Percentiles rank a stretch among this genome's conserved stretches.
Conservation (phyloP, 192 early-diverging fungal genomes). For the Mortierella claussenii region DNA sequence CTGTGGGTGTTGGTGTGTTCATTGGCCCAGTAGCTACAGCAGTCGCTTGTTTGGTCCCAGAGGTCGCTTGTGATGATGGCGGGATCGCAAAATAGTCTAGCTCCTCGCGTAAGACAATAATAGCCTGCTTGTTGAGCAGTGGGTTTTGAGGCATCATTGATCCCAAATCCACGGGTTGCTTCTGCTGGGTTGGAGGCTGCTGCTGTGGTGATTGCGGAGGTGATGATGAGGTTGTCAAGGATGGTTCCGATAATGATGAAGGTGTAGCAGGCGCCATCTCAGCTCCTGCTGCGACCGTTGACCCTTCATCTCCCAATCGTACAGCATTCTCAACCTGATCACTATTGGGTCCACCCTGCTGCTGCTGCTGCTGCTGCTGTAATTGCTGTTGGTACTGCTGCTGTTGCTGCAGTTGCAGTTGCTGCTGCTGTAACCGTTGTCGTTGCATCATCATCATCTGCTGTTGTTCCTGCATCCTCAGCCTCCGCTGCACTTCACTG, state of each 20-base stretch:
- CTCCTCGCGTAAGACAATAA: conserved; percentile 83
- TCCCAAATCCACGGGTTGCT: conserved; percentile 8
- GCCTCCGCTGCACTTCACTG: conserved; percentile 28
- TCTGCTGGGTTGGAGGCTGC: no score
- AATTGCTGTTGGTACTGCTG: conserved; percentile 14
- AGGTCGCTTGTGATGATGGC: conserved; percentile 27
- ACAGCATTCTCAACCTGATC: background rate
- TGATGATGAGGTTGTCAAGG: conserved; percentile 1
- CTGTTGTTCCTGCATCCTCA: conserved; percentile 22
- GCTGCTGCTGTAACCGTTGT: conserved; percentile 8
- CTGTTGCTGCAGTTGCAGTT: conserved; percentile 17
- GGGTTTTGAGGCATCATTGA: conserved; percentile 52
- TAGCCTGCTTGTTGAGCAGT: conserved; percentile 67
- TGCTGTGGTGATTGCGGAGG: no score
- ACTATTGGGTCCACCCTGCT: conserved; percentile 10
- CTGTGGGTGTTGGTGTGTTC: background rate
- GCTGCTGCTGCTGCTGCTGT: conserved; percentile 10
- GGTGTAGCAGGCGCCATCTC: no score
- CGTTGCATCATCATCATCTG: conserved; percentile 7
- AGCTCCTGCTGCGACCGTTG: background rate
- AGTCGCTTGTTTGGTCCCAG: background rate
- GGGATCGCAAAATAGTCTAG: conserved; percentile 80
- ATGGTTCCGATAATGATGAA: background rate
- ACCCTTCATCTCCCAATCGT: background rate
- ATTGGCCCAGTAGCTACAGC: background rate